A percentile compares a stretch with the other conserved stretches of the same genome.
These are phyloP conservation scores for Linderniella brevidens DNA, from an alignment of 257 asterid species.

Conservation along the genomic window DNA sequence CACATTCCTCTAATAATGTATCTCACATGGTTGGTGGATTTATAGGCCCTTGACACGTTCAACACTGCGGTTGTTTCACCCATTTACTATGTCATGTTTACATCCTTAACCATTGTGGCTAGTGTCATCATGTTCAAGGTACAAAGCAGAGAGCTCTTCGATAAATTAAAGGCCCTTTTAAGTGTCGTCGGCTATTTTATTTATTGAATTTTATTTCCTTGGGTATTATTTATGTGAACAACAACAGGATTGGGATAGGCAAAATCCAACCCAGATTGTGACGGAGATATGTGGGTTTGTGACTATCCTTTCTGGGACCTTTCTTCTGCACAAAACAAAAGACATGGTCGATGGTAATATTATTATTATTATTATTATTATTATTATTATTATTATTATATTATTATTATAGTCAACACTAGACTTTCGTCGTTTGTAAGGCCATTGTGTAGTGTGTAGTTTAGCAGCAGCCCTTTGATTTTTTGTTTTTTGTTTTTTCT, in stretches of 20 bases:
- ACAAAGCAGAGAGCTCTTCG: background rate
- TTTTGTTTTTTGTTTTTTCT: background rate
- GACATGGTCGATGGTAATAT: conserved; percentile 19
- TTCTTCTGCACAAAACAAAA: conserved; percentile 26
- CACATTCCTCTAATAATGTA: too few relatives aligned
- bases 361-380: background rate
- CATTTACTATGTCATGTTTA: conserved; percentile 92
- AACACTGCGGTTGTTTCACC: conserved; percentile 98
- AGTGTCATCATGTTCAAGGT: conserved; percentile 99
- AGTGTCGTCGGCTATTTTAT: too few relatives aligned
- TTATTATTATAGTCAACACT: too few relatives aligned
- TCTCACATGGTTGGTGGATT: conserved; percentile 6
- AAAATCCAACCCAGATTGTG: conserved; percentile 22
- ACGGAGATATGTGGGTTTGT: conserved; percentile 29
- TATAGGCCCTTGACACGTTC: conserved; percentile 97
- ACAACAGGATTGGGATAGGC: conserved; percentile 37
- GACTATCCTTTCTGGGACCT: conserved; percentile 28
- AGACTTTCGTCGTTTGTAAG: background rate
- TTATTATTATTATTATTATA: background rate
- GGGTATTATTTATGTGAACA: conserved; percentile 1
- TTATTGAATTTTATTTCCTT: too few relatives aligned
- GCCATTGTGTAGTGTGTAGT: too few relatives aligned
- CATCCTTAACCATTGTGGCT: conserved; percentile 83
- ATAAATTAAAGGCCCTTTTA: too few relatives aligned
- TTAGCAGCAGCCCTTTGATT: too few relatives aligned